Percentiles rank a stretch among this genome's conserved stretches.
Evolutionary conservation across 306 rosid species (phyloP).

Genomic region (Quercus robur): DNA sequence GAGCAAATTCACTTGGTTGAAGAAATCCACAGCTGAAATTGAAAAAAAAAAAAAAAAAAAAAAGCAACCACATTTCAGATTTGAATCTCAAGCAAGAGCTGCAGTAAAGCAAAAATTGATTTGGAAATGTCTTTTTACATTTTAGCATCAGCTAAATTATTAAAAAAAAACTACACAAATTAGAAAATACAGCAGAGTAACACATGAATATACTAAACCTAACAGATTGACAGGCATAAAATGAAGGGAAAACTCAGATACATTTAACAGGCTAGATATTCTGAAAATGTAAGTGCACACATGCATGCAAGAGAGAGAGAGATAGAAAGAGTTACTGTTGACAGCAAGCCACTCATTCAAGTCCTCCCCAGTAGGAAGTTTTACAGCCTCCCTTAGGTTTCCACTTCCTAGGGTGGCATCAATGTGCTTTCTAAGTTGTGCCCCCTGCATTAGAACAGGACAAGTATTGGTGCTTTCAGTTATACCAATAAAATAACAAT

Average conservation of each 20-base stretch:
- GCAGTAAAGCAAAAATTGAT: conserved; percentile 1
- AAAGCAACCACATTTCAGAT: conserved; percentile 28
- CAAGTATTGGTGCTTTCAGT: not conserved
- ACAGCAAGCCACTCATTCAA: conserved; percentile 99
- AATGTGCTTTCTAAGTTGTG: conserved; percentile 95
- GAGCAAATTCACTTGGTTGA: conserved; percentile 99
- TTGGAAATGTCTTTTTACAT: not conserved
- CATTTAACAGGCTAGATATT: not conserved
- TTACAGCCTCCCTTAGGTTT: conserved; percentile 98
- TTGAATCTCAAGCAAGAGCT: not conserved
- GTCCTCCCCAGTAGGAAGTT: conserved; percentile 99
- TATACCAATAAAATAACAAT: not conserved
- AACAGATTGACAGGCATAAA: conserved; percentile 13
- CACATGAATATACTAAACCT: not conserved
- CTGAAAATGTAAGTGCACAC: not conserved
- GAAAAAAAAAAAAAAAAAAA: conserved; percentile 4
- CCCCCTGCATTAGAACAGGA: conserved; percentile 67
- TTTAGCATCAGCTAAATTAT: not conserved
- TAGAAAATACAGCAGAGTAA: not conserved
- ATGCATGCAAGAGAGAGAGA: not conserved
- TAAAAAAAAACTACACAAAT: not conserved
- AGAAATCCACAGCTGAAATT: conserved; percentile 96
- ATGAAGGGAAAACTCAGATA: conserved; percentile 4
- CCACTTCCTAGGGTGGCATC: conserved; percentile 99
- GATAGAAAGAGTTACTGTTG: conserved; percentile 60